phyloP scores from a whole-genome alignment of 75 land plant species.

The Chamaecyparis obtusa region DNA sequence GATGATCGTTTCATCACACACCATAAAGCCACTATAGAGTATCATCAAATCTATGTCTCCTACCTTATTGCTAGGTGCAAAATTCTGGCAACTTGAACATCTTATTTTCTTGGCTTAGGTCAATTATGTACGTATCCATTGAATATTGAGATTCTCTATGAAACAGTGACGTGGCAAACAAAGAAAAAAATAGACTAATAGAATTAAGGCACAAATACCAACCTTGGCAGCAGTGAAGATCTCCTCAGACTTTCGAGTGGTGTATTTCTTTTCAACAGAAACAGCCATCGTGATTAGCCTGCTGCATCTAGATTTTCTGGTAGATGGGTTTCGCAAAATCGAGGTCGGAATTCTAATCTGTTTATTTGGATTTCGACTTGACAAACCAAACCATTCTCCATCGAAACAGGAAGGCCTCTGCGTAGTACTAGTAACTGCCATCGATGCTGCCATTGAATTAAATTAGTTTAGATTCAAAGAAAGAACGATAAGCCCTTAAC shows the following conservation, averaged over 20 bases:
- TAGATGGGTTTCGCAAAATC: not conserved
- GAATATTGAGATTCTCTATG: not conserved
- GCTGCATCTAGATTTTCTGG: not conserved
- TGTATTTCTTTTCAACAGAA: conserved; percentile 55
- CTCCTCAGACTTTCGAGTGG: conserved; percentile 78
- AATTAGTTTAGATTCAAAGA: not conserved
- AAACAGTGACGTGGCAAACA: not conserved
- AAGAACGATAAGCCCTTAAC: no score
- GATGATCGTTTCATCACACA: no score
- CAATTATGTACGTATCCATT: not conserved
- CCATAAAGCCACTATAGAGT: no score
- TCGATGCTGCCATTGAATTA: not conserved
- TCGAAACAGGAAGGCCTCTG: not conserved
- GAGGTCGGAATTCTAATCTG: not conserved
- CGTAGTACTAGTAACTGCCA: not conserved
- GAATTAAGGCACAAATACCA: not conserved
- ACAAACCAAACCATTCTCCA: not conserved
- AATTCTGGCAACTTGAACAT: not conserved
- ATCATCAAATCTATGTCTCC: no score
- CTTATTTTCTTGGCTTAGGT: not conserved
- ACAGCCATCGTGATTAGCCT: conserved; percentile 36
- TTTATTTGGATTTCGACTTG: not conserved
- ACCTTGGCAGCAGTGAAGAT: conserved; percentile 88
- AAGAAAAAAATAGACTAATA: not conserved
- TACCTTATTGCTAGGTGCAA: no score